phyloP scores from a whole-genome alignment of 305 asterid genomes.

The Salvia sclarea region DNA sequence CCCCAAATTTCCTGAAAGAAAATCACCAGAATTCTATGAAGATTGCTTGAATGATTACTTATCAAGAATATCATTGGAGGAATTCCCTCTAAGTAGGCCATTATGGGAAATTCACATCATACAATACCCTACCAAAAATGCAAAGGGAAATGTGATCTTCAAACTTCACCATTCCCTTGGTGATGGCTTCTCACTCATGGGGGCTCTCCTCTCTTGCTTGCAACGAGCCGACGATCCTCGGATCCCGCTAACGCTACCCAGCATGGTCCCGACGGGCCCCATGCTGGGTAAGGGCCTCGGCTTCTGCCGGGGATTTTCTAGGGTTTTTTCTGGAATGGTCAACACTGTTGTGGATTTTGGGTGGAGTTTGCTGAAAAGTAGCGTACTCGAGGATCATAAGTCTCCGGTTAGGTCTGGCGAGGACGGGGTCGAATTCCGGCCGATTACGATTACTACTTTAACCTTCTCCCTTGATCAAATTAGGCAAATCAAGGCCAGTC shows the following conservation, averaged over 20 bases:
- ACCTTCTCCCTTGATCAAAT: slow-evolving; percentile 55
- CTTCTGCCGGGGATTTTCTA: slow-evolving; percentile 16
- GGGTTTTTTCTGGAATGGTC: slow-evolving; percentile 16
- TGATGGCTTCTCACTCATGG: slow-evolving; percentile 84
- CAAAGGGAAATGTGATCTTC: slow-evolving; percentile 55
- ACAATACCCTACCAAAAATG: slow-evolving; percentile 57
- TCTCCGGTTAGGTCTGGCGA: slow-evolving; percentile 64
- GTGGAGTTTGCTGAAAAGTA: slow-evolving; percentile 63
- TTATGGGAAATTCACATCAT: slow-evolving; percentile 77
- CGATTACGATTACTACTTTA: slow-evolving; percentile 45
- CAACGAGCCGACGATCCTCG: slow-evolving; percentile 70
- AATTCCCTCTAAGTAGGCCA: slow-evolving; percentile 53
- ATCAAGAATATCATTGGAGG: slow-evolving; percentile 50
- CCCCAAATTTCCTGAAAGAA: slow-evolving; percentile 42
- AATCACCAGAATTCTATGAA: slow-evolving; percentile 51
- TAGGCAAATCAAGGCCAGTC: slow-evolving; percentile 54
- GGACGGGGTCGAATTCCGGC: slow-evolving; percentile 70
- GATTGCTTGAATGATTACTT: slow-evolving; percentile 46
- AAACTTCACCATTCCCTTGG: slow-evolving; percentile 81
- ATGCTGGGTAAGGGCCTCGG: neutral
- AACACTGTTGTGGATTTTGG: slow-evolving; percentile 59
- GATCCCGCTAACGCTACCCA: slow-evolving; percentile 62
- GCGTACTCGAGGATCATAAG: slow-evolving; percentile 51
- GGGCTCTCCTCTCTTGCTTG: slow-evolving; percentile 82
- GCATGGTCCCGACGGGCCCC: slow-evolving; percentile 21